Conservation (phyloP, 192 early-diverging fungal species). For the Backusella westeae region DNA sequence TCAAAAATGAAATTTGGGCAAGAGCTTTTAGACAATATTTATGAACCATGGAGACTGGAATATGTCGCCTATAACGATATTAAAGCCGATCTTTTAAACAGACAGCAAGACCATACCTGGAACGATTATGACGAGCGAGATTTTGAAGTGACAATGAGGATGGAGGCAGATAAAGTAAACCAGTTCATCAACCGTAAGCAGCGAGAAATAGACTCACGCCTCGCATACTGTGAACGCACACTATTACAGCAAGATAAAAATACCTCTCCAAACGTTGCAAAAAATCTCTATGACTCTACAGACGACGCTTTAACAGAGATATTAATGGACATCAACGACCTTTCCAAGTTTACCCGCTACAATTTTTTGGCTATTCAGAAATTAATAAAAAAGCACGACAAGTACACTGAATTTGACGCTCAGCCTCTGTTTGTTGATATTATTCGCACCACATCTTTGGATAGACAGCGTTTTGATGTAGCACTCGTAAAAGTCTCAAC, state of each 20-base stretch:
- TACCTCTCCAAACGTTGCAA: slow-evolving; percentile 20
- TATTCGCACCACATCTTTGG: slow-evolving; percentile 26
- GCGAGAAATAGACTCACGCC: slow-evolving; percentile 70
- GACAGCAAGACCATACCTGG: slow-evolving; percentile 61
- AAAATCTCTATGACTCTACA: slow-evolving; percentile 32
- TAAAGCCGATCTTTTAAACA: slow-evolving; percentile 26
- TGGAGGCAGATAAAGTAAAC: slow-evolving; percentile 83
- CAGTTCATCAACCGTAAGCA: slow-evolving; percentile 69
- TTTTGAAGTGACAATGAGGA: slow-evolving; percentile 81
- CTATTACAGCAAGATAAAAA: slow-evolving; percentile 33
- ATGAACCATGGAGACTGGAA: slow-evolving; percentile 77
- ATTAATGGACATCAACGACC: slow-evolving; percentile 32
- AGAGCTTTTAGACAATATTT: slow-evolving; percentile 66
- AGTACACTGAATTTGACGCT: slow-evolving; percentile 60
- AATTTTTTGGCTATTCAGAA: slow-evolving; percentile 89
- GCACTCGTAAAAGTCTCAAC: slow-evolving; percentile 30
- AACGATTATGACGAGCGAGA: slow-evolving; percentile 82
- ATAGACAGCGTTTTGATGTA: slow-evolving; percentile 75
- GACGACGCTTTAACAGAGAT: slow-evolving; percentile 37
- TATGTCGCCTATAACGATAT: slow-evolving; percentile 84
- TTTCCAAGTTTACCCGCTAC: slow-evolving; percentile 34
- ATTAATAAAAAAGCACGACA: slow-evolving; percentile 90
- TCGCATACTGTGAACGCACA: slow-evolving; percentile 62
- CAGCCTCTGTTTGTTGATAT: slow-evolving; percentile 28
- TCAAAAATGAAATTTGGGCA: slow-evolving; percentile 81